Conservation (phyloP, 2,329 filamentous ascomycete genomes). For the Plenodomus biglobosus region DNA sequence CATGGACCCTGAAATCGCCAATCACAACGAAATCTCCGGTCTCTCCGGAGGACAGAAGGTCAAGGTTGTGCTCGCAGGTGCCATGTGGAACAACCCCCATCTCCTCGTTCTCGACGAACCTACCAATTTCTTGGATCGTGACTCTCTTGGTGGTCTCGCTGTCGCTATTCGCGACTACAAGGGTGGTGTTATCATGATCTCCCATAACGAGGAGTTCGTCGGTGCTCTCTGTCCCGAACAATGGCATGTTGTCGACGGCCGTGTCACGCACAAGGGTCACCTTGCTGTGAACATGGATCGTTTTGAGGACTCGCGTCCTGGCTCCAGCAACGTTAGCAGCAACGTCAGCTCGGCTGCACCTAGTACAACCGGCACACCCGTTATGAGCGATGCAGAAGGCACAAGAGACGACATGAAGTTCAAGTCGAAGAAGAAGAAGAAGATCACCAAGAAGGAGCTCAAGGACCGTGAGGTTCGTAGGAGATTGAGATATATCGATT, state of each 20-base stretch:
- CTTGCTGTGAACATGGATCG: constrained; percentile 73
- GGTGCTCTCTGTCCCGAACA: constrained; percentile 94
- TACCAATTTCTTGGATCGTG: constrained; percentile 98
- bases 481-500: constrained; percentile 77
- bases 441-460: constrained; percentile 93
- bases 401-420: constrained; percentile 79
- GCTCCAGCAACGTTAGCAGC: constrained; percentile 57
- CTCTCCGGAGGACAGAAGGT: constrained; percentile 97
- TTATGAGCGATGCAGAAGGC: constrained; percentile 83
- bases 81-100: constrained; percentile 99
- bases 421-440: constrained; percentile 92
- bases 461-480: constrained; percentile 91
- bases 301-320: constrained; percentile 80
- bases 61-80: constrained; percentile 94
- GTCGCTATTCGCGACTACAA: constrained; percentile 98
- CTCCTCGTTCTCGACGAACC: constrained; percentile 96
- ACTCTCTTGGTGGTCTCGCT: constrained; percentile 94
- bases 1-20: constrained; percentile 94
- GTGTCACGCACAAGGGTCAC: constrained; percentile 80
- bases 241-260: constrained; percentile 89
- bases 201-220: constrained; percentile 98
- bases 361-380: constrained; percentile 60
- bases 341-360: constrained; percentile 41
- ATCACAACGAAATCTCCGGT: constrained; percentile 97
- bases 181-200: constrained; percentile 98